A percentile compares a stretch with the other conserved stretches of the same genome.
Conservation (phyloP, 495 filamentous ascomycete species). For the Sporormia fimetaria region DNA sequence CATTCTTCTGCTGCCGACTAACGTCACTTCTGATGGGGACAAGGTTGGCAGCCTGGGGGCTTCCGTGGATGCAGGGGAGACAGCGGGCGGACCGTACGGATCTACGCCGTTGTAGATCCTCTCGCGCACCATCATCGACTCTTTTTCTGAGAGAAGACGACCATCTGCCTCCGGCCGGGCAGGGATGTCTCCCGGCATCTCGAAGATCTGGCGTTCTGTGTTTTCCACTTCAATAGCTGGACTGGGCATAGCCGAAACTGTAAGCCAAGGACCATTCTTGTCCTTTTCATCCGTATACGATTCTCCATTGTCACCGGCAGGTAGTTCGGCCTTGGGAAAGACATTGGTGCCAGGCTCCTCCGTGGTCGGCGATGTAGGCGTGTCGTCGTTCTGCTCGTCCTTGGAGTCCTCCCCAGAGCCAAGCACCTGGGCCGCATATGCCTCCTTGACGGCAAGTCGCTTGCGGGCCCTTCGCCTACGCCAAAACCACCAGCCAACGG, state of each 20-base stretch:
- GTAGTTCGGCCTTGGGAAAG: slow-evolving; percentile 33
- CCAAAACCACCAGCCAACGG: slow-evolving; percentile 15
- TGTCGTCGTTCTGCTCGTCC: slow-evolving; percentile 7
- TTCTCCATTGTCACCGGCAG: slow-evolving; percentile 13
- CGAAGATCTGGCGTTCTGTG: slow-evolving; percentile 30
- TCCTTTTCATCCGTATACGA: slow-evolving; percentile 4
- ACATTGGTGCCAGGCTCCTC: slow-evolving; percentile 21
- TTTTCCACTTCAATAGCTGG: slow-evolving; percentile 24
- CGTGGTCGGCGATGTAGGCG: slow-evolving; percentile 16
- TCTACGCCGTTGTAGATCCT: slow-evolving; percentile 31
- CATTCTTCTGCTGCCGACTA: slow-evolving; percentile 14
- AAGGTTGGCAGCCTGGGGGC: slow-evolving; percentile 14
- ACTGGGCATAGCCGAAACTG: slow-evolving; percentile 12
- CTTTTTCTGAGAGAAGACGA: slow-evolving; percentile 30
- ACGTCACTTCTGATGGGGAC: slow-evolving; percentile 16
- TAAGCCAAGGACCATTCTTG: background rate
- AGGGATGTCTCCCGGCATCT: slow-evolving; percentile 33
- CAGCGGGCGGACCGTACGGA: slow-evolving; percentile 4
- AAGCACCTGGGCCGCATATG: slow-evolving; percentile 8
- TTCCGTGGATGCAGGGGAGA: slow-evolving; percentile 13
- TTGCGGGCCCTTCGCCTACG: slow-evolving; percentile 15
- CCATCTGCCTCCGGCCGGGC: slow-evolving; percentile 29
- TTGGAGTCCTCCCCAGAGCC: background rate
- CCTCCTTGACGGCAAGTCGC: slow-evolving; percentile 3
- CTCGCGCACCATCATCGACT: slow-evolving; percentile 31